Conservation (phyloP, 148 eudicot species). For the Rhododendron kiyosumense region DNA sequence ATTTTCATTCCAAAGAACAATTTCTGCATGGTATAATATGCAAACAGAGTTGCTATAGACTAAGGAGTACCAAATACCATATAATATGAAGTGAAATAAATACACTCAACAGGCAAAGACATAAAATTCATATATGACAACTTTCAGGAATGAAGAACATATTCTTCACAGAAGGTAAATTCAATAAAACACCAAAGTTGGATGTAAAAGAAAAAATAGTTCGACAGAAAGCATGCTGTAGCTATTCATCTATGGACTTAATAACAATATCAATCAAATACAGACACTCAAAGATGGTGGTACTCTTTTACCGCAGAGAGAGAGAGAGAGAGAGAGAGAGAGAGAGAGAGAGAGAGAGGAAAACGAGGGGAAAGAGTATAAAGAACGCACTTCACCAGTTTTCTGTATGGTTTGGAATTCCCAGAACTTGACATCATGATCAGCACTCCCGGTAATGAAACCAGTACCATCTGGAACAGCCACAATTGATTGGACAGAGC, state of each 20-base stretch:
- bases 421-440: conserved; percentile 96
- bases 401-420: conserved; percentile 48
- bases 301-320: neutral
- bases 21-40: neutral
- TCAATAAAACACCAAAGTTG: neutral
- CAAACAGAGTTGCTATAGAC: neutral
- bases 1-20: neutral
- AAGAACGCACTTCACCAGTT: conserved; percentile 55
- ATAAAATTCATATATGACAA: neutral
- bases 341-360: neutral
- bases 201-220: neutral
- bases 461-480: conserved; percentile 69
- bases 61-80: neutral
- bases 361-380: neutral
- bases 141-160: neutral
- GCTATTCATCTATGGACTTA: neutral
- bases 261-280: conserved; percentile 23
- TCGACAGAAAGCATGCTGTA: neutral
- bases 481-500: conserved; percentile 65
- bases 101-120: neutral
- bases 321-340: neutral
- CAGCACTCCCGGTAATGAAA: conserved; percentile 89
- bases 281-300: neutral
- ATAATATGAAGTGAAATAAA: neutral
- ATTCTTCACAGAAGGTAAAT: neutral